A percentile compares a stretch with the other conserved stretches of the same genome.
Evolutionary conservation across 2,329 filamentous ascomycete species (phyloP).

Genomic region (Phialocephala subalpina): DNA sequence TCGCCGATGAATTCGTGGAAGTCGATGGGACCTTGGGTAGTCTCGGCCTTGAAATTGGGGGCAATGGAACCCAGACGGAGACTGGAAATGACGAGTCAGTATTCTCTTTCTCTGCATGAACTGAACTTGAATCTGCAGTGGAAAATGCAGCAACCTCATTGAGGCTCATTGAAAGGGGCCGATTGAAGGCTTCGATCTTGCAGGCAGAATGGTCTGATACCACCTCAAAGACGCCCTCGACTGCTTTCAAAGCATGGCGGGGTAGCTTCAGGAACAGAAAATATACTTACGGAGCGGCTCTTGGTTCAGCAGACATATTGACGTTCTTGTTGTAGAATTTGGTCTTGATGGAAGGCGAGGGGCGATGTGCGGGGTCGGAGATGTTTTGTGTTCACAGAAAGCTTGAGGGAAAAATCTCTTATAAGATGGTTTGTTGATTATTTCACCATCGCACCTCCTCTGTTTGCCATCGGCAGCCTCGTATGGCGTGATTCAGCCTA

Average conservation of each 20-base stretch:
- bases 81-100: conserved; percentile 43
- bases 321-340: not conserved
- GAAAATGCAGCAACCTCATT: not conserved
- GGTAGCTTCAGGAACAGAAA: conserved; percentile 3
- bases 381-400: not conserved
- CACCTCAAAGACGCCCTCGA: not conserved
- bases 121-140: not conserved
- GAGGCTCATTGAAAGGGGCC: not conserved
- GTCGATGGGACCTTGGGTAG: conserved; percentile 79
- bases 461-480: conserved; percentile 7
- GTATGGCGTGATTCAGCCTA: conserved; percentile 9
- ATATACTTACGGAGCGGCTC: conserved; percentile 7
- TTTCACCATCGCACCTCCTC: conserved; percentile 6
- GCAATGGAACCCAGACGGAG: conserved; percentile 73
- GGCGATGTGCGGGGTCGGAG: not conserved
- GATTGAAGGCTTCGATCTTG: not conserved
- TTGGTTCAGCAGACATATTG: conserved; percentile 12
- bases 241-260: not conserved
- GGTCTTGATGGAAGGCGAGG: not conserved
- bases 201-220: not conserved
- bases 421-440: not conserved
- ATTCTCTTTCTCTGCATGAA: not conserved
- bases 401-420: conserved; percentile 4
- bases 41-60: conserved; percentile 86
- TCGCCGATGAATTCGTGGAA: conserved; percentile 84